Evolutionary conservation across 1,139 yeast genomes (phyloP).

Genomic region (Kurtzmaniella natalensis): DNA sequence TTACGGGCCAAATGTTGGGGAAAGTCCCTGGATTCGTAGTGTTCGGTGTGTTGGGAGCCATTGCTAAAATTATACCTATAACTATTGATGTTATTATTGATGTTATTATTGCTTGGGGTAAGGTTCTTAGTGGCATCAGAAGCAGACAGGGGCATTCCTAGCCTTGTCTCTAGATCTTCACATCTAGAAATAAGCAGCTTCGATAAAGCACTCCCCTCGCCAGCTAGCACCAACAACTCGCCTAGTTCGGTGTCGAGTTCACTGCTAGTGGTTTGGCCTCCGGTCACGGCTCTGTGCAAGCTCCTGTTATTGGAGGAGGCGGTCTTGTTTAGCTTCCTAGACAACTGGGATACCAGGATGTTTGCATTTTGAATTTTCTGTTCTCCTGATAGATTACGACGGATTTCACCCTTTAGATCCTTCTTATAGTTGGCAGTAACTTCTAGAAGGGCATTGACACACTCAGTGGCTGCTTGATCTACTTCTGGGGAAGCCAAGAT

Average conservation of each 20-base stretch:
- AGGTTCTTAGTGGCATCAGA: too few species aligned
- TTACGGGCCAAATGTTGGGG: too few species aligned
- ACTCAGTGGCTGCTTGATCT: slow-evolving; percentile 18
- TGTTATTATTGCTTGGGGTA: too few species aligned
- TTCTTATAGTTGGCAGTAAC: slow-evolving; percentile 35
- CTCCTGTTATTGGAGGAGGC: slow-evolving; percentile 18
- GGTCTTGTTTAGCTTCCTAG: slow-evolving; percentile 18
- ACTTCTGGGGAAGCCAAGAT: neutral
- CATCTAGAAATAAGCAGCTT: neutral
- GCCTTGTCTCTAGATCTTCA: neutral
- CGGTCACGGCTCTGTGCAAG: slow-evolving; percentile 12
- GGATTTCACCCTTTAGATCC: slow-evolving; percentile 37
- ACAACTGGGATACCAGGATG: slow-evolving; percentile 26
- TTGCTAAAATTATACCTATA: too few species aligned
- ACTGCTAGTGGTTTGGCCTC: neutral
- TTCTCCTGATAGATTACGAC: slow-evolving; percentile 31
- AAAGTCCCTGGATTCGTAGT: too few species aligned
- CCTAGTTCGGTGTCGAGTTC: slow-evolving; percentile 13
- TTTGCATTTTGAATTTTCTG: slow-evolving; percentile 36
- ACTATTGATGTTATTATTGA: too few species aligned
- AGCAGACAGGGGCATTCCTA: too few species aligned
- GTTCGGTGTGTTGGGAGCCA: too few species aligned
- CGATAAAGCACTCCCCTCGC: neutral
- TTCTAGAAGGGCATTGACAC: slow-evolving; percentile 27
- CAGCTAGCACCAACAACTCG: slow-evolving; percentile 9